A percentile compares a stretch with the other conserved stretches of the same genome.
Conservation (phyloP, 495 filamentous ascomycete genomes). For the Podospora pseudopauciseta region DNA sequence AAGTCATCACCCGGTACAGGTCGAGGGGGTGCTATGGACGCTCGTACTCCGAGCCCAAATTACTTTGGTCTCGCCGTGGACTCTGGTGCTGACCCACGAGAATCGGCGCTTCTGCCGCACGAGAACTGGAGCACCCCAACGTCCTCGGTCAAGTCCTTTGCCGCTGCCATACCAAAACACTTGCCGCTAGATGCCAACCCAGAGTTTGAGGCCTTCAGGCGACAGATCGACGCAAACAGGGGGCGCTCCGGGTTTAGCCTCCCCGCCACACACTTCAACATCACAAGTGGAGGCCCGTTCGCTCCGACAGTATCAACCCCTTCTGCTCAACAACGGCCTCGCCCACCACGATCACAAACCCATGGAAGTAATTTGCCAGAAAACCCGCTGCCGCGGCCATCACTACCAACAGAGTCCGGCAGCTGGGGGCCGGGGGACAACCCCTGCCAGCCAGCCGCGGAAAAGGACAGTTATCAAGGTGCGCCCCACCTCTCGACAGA, state of each 20-base stretch:
- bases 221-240: constrained; percentile 61
- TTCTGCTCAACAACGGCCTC: constrained; percentile 35
- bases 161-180: constrained; percentile 62
- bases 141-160: constrained; percentile 64
- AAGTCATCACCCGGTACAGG: constrained; percentile 37
- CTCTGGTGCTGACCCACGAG: constrained; percentile 50
- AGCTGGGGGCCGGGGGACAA: constrained; percentile 35
- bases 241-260: constrained; percentile 48
- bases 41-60: constrained; percentile 61
- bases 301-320: constrained; percentile 29
- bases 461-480: constrained; percentile 38
- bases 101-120: constrained; percentile 56
- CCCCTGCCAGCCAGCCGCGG: constrained; percentile 19
- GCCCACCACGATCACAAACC: constrained; percentile 39
- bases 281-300: constrained; percentile 18
- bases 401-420: constrained; percentile 39
- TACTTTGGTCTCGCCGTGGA: constrained; percentile 79
- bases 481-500: constrained; percentile 47
- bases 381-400: constrained; percentile 26
- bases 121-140: constrained; percentile 70
- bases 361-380: constrained; percentile 39
- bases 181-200: constrained; percentile 68
- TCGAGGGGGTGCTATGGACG: constrained; percentile 31
- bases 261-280: constrained; percentile 44
- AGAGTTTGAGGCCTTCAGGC: constrained; percentile 71